A percentile compares a stretch with the other conserved stretches of the same genome.
Conservation (phyloP, 2,329 filamentous ascomycete genomes). For the Berkeleyomyces basicola region DNA sequence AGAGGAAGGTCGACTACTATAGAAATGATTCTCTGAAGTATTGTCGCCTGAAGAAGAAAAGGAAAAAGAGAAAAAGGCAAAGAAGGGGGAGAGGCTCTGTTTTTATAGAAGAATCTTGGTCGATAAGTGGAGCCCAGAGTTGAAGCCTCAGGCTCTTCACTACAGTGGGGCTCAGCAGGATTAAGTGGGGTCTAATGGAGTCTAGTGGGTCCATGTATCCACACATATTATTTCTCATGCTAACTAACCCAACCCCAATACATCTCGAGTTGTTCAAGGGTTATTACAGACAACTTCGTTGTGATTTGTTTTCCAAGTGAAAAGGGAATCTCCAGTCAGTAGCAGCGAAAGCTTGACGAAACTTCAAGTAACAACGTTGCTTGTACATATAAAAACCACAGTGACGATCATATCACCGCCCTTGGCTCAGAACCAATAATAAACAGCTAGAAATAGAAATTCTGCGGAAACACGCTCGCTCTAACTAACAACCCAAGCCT, state of each 20-base stretch:
- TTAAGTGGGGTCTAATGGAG: neutral
- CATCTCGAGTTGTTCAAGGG: neutral
- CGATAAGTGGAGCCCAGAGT: neutral
- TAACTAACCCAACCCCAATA: neutral
- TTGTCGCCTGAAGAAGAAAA: constrained; percentile 10
- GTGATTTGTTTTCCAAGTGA: neutral
- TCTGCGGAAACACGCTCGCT: neutral
- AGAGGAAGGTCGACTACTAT: constrained; percentile 87
- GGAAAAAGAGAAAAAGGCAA: neutral
- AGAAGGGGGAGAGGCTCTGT: neutral
- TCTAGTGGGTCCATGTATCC: no score
- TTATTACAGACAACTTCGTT: neutral
- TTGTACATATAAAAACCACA: neutral
- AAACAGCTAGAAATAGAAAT: neutral
- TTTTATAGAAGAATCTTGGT: neutral
- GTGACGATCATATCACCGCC: neutral
- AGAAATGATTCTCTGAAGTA: constrained; percentile 72
- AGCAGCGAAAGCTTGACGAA: neutral
- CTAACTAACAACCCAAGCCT: neutral
- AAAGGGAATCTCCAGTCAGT: neutral
- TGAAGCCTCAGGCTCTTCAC: neutral
- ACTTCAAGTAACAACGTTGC: neutral
- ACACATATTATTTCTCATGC: no score
- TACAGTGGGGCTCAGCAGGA: neutral
- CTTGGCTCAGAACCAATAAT: neutral